phyloP scores from a whole-genome alignment of 1,284 basidiomycete species.

The Ustilago loliicola region DNA sequence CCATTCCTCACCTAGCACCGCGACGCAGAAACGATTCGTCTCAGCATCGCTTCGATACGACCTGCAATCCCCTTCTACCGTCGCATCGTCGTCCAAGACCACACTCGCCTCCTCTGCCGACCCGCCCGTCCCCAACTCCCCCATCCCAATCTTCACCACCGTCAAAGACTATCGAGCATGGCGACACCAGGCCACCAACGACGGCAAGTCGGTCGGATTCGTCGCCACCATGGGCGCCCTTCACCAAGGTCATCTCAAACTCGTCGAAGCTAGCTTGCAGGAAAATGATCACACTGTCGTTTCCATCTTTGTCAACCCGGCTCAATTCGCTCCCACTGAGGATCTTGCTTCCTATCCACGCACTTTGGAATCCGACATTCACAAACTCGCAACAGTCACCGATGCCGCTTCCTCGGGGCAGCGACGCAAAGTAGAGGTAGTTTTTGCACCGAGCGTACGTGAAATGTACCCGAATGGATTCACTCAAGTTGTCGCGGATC shows the following conservation, averaged over 20 bases:
- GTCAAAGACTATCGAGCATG: slow-evolving; percentile 81
- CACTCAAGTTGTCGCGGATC: slow-evolving; percentile 79
- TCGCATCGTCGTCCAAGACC: slow-evolving; percentile 12
- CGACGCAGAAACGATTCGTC: slow-evolving; percentile 9
- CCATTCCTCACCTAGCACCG: neutral
- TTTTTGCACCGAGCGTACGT: slow-evolving; percentile 60
- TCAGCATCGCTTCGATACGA: slow-evolving; percentile 2
- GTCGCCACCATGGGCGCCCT: slow-evolving; percentile 98
- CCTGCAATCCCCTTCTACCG: neutral
- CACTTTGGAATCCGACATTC: slow-evolving; percentile 73
- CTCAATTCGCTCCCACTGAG: slow-evolving; percentile 96
- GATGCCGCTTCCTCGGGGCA: neutral
- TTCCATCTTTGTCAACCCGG: slow-evolving; percentile 97
- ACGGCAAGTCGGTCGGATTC: slow-evolving; percentile 78
- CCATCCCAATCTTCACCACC: slow-evolving; percentile 83
- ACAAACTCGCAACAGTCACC: slow-evolving; percentile 49
- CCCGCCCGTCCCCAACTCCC: slow-evolving; percentile 68
- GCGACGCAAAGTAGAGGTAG: slow-evolving; percentile 37
- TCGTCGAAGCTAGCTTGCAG: slow-evolving; percentile 78
- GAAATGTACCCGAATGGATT: slow-evolving; percentile 86
- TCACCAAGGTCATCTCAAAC: slow-evolving; percentile 90
- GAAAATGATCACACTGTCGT: slow-evolving; percentile 89
- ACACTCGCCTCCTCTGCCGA: slow-evolving; percentile 26
- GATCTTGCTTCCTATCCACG: slow-evolving; percentile 92
- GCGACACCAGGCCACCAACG: slow-evolving; percentile 76